Evolutionary conservation across 23 red algal species (phyloP).

Genomic region (Cyanidium caldarium): DNA sequence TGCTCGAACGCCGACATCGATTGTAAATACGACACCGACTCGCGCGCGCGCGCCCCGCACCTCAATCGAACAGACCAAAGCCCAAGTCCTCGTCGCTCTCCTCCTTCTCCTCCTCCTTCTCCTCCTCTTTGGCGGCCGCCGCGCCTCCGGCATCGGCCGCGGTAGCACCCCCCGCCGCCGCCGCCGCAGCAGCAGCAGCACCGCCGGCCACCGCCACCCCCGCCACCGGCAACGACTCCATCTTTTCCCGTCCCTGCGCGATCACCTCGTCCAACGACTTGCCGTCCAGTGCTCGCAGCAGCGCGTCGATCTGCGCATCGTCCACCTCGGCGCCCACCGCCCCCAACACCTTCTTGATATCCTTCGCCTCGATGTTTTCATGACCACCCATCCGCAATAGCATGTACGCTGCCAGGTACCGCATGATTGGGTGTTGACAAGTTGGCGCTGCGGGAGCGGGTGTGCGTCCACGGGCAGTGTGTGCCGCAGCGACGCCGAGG

Average conservation of each 20-base stretch:
- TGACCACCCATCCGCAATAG: neutral
- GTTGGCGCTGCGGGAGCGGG: no score
- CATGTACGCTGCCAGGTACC: constrained; percentile 18
- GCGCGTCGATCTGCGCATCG: neutral
- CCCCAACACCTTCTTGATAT: constrained; percentile 10
- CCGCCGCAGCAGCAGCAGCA: neutral
- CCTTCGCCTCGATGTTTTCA: neutral
- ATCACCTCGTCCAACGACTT: constrained; percentile 10
- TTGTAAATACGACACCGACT: no score
- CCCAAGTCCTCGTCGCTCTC: constrained; percentile 30
- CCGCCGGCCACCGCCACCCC: constrained; percentile 3
- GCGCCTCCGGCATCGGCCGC: neutral
- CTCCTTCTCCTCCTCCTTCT: constrained; percentile 15
- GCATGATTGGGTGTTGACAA: no score
- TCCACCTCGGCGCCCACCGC: constrained; percentile 14
- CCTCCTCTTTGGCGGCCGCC: neutral
- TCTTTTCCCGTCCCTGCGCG: constrained; percentile 6
- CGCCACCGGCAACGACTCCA: neutral
- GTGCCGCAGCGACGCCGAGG: no score
- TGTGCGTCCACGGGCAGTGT: no score
- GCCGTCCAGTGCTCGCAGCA: constrained; percentile 7
- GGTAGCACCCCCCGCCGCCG: neutral
- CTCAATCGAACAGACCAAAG: constrained; percentile 28
- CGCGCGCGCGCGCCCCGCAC: neutral
- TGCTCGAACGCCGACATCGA: neutral